Evolutionary conservation across 1,284 basidiomycete genomes (phyloP), one percentile per base, ranked within the genome.

Genomic region (Melanopsichium pennsylvanicum): DNA sequence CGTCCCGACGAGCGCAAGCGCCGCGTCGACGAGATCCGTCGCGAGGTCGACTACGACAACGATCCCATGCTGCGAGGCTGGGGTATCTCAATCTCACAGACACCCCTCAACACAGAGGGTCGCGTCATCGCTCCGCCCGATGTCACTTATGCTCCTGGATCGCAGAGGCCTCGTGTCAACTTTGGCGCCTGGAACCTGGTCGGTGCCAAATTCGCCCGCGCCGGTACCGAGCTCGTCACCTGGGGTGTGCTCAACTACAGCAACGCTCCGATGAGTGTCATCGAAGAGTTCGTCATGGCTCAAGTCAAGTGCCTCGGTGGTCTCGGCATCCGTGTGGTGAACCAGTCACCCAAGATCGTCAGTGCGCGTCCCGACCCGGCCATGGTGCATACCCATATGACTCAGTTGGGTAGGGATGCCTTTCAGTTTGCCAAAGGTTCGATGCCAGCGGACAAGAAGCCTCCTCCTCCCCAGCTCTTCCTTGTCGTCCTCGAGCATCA

Each of bases 41-140:
- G 33, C 12, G 43, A 70, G 38, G 55, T 70, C 31, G 47, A 29
- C 48, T 74, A 72, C 51, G 74, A 76, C 40, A 33, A 22, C 21
- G 62, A 58, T 25, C 46, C 41, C 15, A 29, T 48, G 36, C 39
- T 74, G 15, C 29, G 70, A 21, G 64, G 74, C 5, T 85, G 84
- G 84, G 83, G 81, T 5, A 43, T 85, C 43, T 70, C 82, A 31
- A 77, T 84, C 32, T 57, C 78, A 8, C 40, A 29, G 0, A 19
- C 70, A 7, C 82, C 83, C 67, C 60, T 79, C 71, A 61, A 21
- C 32, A 64, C 81, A 4, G 35, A 77, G 18, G 84, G 81, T 4
- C 75, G 83, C 1, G 69, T 82, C 15, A 71, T 84, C 21, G 31
- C 48, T 5, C 79, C 81, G 5, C 79, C 59, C 48, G 56, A 68